phyloP scores from a whole-genome alignment of 129 eudicot species.

The Smallanthus sonchifolius region DNA sequence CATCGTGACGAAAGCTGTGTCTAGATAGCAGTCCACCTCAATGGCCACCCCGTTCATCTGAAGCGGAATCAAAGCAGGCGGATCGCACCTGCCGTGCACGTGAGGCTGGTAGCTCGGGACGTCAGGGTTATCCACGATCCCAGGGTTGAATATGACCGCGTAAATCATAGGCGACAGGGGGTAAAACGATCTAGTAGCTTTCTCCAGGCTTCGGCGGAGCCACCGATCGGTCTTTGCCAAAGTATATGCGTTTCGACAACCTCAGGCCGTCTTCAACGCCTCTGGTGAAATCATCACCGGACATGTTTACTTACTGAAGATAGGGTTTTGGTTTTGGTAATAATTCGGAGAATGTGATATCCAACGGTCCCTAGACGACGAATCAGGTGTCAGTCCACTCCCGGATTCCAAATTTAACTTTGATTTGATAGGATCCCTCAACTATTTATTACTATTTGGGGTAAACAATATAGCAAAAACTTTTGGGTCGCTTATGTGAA shows the following conservation, averaged over 20 bases:
- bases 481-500: too few species aligned
- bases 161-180: slow-evolving; percentile 69
- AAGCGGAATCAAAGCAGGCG: slow-evolving; percentile 81
- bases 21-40: slow-evolving; percentile 50
- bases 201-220: slow-evolving; percentile 71
- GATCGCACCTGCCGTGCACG: slow-evolving; percentile 81
- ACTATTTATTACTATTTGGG: not conserved
- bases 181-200: slow-evolving; percentile 26
- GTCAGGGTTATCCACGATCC: slow-evolving; percentile 76
- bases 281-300: slow-evolving; percentile 46
- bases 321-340: slow-evolving; percentile 8
- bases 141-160: slow-evolving; percentile 63
- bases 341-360: not conserved
- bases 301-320: not conserved
- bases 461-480: too few species aligned
- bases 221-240: slow-evolving; percentile 74
- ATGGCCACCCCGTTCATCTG: slow-evolving; percentile 59
- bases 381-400: not conserved
- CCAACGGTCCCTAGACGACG: slow-evolving; percentile 9
- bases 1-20: slow-evolving; percentile 54
- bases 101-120: slow-evolving; percentile 91
- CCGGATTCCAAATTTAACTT: too few species aligned
- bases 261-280: slow-evolving; percentile 81
- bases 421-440: not conserved
- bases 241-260: slow-evolving; percentile 67